phyloP scores from a whole-genome alignment of 2,329 filamentous ascomycete species.

The Fusarium oxysporum region DNA sequence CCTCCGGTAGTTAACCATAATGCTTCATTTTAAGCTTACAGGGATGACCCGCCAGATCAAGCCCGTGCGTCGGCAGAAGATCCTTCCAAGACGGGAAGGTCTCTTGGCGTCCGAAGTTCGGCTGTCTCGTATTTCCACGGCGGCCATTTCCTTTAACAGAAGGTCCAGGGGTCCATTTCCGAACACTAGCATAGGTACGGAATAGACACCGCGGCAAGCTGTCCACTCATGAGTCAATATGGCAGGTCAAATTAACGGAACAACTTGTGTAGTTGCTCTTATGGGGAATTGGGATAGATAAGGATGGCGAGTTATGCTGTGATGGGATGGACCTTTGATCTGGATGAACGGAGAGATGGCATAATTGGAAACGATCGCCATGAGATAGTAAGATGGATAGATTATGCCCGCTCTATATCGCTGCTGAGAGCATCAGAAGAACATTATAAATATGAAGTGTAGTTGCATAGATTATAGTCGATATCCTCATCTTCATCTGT shows the following conservation, averaged over 20 bases:
- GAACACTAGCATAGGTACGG: neutral
- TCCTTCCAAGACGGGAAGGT: neutral
- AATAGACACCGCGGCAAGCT: neutral
- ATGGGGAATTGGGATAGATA: neutral
- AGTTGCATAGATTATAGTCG: neutral
- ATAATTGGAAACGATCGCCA: slow-evolving; percentile 14
- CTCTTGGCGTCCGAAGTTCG: neutral
- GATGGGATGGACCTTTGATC: slow-evolving; percentile 14
- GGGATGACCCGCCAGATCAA: neutral
- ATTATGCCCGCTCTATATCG: neutral
- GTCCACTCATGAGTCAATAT: slow-evolving; percentile 7
- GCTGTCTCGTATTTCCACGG: slow-evolving; percentile 14
- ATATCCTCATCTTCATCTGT: neutral
- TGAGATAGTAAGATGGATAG: neutral
- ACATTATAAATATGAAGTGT: slow-evolving; percentile 6
- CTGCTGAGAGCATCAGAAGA: rapidly evolving
- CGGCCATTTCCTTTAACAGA: slow-evolving; percentile 3
- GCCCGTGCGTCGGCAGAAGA: neutral
- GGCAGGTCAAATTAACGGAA: slow-evolving; percentile 14
- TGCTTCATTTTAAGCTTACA: slow-evolving; percentile 9
- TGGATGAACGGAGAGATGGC: slow-evolving; percentile 9
- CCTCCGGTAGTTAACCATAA: neutral
- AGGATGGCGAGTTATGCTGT: neutral
- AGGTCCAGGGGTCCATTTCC: slow-evolving; percentile 4
- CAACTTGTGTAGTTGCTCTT: neutral